phyloP scores from a whole-genome alignment of 2,329 filamentous ascomycete species.

The Ceratocystis variospora region DNA sequence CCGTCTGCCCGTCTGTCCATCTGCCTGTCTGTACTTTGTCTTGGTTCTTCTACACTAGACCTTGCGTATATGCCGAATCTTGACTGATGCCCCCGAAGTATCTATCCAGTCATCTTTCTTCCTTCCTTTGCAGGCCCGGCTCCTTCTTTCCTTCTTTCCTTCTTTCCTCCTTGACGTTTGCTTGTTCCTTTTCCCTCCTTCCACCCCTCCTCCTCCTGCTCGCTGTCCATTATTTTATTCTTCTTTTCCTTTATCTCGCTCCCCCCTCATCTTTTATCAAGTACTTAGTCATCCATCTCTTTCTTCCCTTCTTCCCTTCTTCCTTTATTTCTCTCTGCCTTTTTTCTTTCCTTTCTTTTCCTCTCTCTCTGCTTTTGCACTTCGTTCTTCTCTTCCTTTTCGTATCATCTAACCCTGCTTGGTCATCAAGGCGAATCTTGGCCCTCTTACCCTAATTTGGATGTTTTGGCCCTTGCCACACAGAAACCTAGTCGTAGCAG shows the following conservation, averaged over 20 bases:
- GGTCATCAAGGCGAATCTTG: conserved; percentile 10
- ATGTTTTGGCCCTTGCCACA: conserved; percentile 5
- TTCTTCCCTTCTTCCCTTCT: background rate
- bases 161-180: background rate
- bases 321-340: background rate
- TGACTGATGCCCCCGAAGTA: background rate
- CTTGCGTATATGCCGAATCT: background rate
- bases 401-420: conserved; percentile 7
- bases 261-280: too few species aligned
- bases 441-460: conserved; percentile 13
- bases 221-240: background rate
- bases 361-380: conserved; percentile 15
- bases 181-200: background rate
- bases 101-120: background rate
- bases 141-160: background rate
- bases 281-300: background rate
- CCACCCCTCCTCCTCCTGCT: background rate
- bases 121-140: background rate
- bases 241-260: conserved; percentile 1
- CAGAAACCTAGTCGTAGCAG: background rate
- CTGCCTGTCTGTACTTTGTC: background rate
- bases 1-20: background rate
- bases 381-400: conserved; percentile 15
- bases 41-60: background rate
- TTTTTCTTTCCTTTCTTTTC: conserved; percentile 12